phyloP scores from a whole-genome alignment of 2,329 filamentous ascomycete genomes.

The Fusarium foetens region DNA sequence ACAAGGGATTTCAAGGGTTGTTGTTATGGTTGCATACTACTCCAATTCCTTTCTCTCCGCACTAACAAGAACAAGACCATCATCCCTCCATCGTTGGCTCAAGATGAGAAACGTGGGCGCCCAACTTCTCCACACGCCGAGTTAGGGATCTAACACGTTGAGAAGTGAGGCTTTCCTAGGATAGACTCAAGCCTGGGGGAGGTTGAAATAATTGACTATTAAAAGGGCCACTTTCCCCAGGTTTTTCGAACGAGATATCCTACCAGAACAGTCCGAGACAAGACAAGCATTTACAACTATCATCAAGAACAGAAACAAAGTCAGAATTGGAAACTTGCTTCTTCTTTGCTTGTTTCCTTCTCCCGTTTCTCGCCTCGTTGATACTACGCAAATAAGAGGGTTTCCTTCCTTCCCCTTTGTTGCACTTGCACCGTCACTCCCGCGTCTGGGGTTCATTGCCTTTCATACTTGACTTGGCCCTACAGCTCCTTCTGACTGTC shows the following conservation, averaged over 20 bases:
- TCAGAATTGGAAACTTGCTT: background rate
- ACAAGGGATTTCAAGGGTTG: background rate
- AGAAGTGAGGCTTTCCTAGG: conserved; percentile 17
- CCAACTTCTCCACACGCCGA: conserved; percentile 16
- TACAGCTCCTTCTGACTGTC: conserved; percentile 19
- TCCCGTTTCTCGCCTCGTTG: conserved; percentile 29
- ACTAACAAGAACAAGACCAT: background rate
- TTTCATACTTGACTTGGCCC: background rate
- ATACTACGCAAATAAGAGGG: conserved; percentile 31
- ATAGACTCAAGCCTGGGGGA: background rate
- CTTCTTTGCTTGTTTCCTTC: background rate
- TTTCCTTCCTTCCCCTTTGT: conserved; percentile 1
- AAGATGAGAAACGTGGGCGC: conserved; percentile 14
- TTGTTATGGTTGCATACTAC: conserved; percentile 21
- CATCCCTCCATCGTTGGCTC: background rate
- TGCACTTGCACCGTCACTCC: conserved; percentile 40
- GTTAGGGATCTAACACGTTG: conserved; percentile 1
- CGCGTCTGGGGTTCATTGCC: conserved; percentile 29
- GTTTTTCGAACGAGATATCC: background rate
- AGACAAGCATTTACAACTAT: background rate
- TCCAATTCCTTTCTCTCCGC: conserved; percentile 1
- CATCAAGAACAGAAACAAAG: background rate
- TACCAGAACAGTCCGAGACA: background rate
- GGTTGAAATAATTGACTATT: conserved; percentile 23
- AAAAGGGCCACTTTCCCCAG: conserved; percentile 22